phyloP scores from a whole-genome alignment of 306 rosid species.

The Glycine soja region DNA sequence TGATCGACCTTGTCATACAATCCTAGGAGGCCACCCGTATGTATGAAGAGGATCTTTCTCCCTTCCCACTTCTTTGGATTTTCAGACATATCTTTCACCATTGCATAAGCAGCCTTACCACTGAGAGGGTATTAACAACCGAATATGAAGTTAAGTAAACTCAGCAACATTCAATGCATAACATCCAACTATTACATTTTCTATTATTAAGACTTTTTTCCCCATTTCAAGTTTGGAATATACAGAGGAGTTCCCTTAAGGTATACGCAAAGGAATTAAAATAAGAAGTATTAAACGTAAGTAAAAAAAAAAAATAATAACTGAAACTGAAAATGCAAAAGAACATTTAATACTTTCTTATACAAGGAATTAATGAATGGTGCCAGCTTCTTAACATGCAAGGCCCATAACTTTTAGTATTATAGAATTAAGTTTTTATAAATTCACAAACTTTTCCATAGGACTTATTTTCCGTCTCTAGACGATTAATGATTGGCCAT shows the following conservation, averaged over 20 bases:
- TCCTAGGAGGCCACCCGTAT: constrained; percentile 94
- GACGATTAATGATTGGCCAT: not conserved
- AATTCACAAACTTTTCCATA: not conserved
- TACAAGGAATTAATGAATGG: not conserved
- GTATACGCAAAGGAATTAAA: not conserved
- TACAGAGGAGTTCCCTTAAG: not conserved
- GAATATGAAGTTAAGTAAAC: constrained; percentile 23
- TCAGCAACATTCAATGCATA: constrained; percentile 23
- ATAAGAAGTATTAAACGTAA: constrained; percentile 2
- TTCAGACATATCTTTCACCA: constrained; percentile 77
- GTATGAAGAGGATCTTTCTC: constrained; percentile 87
- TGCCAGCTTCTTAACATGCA: not conserved
- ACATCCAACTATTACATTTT: constrained; percentile 23
- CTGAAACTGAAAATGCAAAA: too few relatives aligned
- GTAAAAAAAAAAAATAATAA: too few relatives aligned
- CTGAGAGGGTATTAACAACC: constrained; percentile 52
- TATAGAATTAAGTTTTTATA: not conserved
- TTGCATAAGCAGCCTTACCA: constrained; percentile 83
- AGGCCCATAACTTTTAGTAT: not conserved
- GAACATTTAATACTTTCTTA: too few relatives aligned
- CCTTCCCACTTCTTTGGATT: constrained; percentile 96
- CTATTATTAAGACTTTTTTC: not conserved
- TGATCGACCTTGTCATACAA: constrained; percentile 88
- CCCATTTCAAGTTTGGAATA: constrained; percentile 11
- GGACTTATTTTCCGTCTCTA: too few relatives aligned